Conservation (phyloP, 1,284 basidiomycete genomes). For the Apiotrichum veenhuisii region DNA sequence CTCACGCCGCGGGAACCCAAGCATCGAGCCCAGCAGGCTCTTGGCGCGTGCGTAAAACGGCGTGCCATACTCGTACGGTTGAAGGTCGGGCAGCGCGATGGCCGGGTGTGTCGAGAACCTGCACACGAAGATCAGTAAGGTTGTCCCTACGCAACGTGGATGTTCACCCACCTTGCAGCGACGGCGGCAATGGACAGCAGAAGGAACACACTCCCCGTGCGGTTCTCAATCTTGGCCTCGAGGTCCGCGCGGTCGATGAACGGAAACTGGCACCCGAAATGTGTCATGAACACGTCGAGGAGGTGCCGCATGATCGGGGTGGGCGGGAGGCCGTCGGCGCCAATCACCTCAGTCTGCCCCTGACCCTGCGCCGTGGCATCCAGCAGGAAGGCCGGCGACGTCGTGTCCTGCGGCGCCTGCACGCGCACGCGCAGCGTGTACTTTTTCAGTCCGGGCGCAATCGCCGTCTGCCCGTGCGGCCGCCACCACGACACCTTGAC, state of each 20-base stretch:
- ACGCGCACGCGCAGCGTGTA: conserved; percentile 35
- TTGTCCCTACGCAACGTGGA: too few species aligned
- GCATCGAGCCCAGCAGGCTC: conserved; percentile 29
- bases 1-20: conserved; percentile 31
- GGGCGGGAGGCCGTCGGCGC: conserved; percentile 17
- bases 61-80: conserved; percentile 33
- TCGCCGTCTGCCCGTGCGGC: conserved; percentile 37
- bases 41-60: conserved; percentile 30
- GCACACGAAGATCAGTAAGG: too few species aligned
- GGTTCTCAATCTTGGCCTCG: conserved; percentile 15
- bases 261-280: conserved; percentile 34
- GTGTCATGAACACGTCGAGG: conserved; percentile 26
- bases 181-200: conserved; percentile 27
- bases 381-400: neutral
- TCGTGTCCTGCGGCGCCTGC: conserved; percentile 12
- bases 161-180: conserved; percentile 30
- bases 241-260: conserved; percentile 18
- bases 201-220: conserved; percentile 27
- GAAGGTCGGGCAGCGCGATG: conserved; percentile 27
- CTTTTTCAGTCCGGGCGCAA: conserved; percentile 33
- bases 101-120: conserved; percentile 32
- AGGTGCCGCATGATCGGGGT: conserved; percentile 27
- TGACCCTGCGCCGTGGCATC: neutral
- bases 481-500: conserved; percentile 40
- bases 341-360: conserved; percentile 15